Percentiles rank a stretch among this genome's conserved stretches.
Conservation (phyloP, 805 yeast species). For the Schizosaccharomyces lindneri region DNA sequence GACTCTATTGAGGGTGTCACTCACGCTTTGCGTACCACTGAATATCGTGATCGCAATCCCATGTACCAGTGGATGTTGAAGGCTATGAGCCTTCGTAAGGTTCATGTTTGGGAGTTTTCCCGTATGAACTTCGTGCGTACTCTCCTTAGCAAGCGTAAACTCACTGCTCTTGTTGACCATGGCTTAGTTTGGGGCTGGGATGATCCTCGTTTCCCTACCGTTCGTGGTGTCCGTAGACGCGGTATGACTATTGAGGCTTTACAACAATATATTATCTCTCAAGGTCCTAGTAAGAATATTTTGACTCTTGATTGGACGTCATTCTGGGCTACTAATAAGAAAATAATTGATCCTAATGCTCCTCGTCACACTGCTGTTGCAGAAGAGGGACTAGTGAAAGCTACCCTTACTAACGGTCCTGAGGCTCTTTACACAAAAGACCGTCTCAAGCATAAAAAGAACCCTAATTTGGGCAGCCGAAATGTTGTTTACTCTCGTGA, state of each 20-base stretch:
- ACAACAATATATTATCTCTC: conserved; percentile 74
- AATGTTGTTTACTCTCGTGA: conserved; percentile 40
- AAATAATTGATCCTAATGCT: conserved; percentile 87
- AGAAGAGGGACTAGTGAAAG: conserved; percentile 27
- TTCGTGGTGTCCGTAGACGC: conserved; percentile 96
- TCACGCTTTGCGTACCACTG: conserved; percentile 91
- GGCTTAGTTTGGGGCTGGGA: conserved; percentile 81
- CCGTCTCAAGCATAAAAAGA: conserved; percentile 86
- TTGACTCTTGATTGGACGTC: conserved; percentile 92
- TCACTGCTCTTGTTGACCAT: conserved; percentile 97
- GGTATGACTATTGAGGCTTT: conserved; percentile 98
- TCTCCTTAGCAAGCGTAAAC: conserved; percentile 80
- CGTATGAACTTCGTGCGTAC: conserved; percentile 94
- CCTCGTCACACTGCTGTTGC: conserved; percentile 81
- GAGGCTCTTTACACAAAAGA: conserved; percentile 34
- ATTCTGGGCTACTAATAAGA: conserved; percentile 94
- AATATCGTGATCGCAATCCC: conserved; percentile 94
- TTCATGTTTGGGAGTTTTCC: conserved; percentile 93
- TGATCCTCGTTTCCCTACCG: conserved; percentile 98
- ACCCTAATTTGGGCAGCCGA: conserved; percentile 71
- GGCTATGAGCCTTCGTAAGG: conserved; percentile 63
- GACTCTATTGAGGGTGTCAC: conserved; percentile 93
- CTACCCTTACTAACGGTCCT: conserved; percentile 44
- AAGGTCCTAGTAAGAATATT: conserved; percentile 95
- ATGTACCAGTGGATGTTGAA: conserved; percentile 92